Evolutionary conservation across 169 alveolate genomes (phyloP), one percentile per base, ranked within the genome.

Genomic region (Fabrea salina): DNA sequence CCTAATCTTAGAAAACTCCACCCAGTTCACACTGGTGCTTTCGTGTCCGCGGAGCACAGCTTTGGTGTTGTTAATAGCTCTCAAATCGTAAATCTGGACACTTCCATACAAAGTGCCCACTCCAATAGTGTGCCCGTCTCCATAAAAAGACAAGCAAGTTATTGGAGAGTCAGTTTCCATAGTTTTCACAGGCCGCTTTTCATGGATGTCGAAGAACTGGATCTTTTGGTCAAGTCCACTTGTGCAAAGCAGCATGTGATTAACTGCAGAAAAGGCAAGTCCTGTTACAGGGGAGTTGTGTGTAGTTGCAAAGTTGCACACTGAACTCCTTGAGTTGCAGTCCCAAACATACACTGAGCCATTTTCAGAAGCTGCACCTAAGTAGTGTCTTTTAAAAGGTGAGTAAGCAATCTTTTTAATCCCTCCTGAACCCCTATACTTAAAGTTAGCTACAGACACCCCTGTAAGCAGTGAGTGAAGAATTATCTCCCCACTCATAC

Each of bases 331-430:
- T 53, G 66, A 41, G 1, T 79, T 75, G 16, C 58, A 32, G 71
- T 87, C 93, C 89, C 89, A 87, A 25, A 87, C 47, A 6, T 66
- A 53, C 5, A 87, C 80, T 6, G 67, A 61, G 5, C 93, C 93
- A 82, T 76, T 82, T 16, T 82, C 87, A 68, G 82, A 82, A 6
- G 80, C 86, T 32, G 80, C 40, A 8, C 80, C 90, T 32, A 85
- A 41, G 6, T 57, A 47, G 4, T 85, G 16, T 7, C 13, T 43
- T 51, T 80, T 80, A 8, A 75, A 74, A 4, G 61, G 64, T 22
- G 87, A 80, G 37, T 75, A 85, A 61, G 51, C 44, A 3, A 80
- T 33, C 33, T 49, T 13, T 49, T 61, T 27, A 16, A 61, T 61
- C 11, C 74, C 74, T 27, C 35, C 79, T 44, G 84, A 77, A 2